Evolutionary conservation across 108 stramenopile genomes (phyloP).

Genomic region (Nitzschia putrida): DNA sequence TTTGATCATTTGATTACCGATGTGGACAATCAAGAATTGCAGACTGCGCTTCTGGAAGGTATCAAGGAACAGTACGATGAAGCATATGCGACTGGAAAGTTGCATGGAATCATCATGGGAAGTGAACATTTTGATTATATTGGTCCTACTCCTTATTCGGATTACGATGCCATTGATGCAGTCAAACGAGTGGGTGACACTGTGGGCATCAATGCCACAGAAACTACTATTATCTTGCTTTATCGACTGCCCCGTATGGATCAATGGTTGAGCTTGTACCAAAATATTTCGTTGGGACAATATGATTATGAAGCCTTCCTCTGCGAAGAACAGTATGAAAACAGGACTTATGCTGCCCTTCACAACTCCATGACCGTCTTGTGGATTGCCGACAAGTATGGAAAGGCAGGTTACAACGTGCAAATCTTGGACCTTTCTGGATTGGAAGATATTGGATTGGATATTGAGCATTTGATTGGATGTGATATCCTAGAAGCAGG

Average conservation of each 20-base stretch:
- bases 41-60: not conserved
- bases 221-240: constrained; percentile 14
- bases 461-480: constrained; percentile 22
- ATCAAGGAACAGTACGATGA: constrained; percentile 7
- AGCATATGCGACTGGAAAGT: not conserved
- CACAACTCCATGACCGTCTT: constrained; percentile 16
- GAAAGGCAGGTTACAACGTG: constrained; percentile 14
- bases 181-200: constrained; percentile 2
- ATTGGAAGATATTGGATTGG: constrained; percentile 3
- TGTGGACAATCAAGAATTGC: not conserved
- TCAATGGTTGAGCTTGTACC: constrained; percentile 20
- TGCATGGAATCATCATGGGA: constrained; percentile 23
- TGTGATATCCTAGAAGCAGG: constrained; percentile 14
- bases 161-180: constrained; percentile 11
- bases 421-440: constrained; percentile 19
- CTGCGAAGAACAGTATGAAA: not conserved
- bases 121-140: constrained; percentile 21
- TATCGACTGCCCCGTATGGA: constrained; percentile 26
- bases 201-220: not conserved
- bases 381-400: constrained; percentile 10
- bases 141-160: constrained; percentile 16
- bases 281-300: not conserved
- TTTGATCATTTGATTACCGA: constrained; percentile 13
- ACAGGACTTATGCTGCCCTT: not conserved
- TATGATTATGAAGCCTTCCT: constrained; percentile 11